Evolutionary conservation across 139 green algal genomes (phyloP).

Genomic region (Chlamydomonas sphaeroides): DNA sequence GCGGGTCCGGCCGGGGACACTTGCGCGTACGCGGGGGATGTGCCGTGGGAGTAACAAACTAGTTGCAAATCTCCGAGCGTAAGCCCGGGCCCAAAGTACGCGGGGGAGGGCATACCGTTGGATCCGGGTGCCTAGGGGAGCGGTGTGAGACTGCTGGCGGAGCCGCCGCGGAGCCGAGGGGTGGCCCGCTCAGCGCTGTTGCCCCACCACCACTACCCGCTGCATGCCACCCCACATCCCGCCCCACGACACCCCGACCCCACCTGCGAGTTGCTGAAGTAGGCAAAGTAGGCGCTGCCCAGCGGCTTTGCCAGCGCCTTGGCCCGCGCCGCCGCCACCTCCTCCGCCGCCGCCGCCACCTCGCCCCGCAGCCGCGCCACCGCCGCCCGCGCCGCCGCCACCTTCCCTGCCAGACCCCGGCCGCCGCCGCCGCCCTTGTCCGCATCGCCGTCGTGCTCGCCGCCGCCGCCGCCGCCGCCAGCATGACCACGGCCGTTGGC

Average conservation of each 20-base stretch:
- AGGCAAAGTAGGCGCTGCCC: slow-evolving; percentile 10
- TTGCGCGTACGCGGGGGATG: no score
- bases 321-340: background rate
- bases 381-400: background rate
- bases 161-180: no score
- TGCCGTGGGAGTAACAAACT: no score
- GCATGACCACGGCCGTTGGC: background rate
- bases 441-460: background rate
- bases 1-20: no score
- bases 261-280: slow-evolving; percentile 25
- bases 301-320: background rate
- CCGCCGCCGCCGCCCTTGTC: no score
- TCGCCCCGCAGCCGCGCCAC: background rate
- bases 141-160: no score
- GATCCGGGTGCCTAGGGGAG: background rate
- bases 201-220: background rate
- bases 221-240: background rate
- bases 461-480: background rate
- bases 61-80: no score
- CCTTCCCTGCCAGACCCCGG: no score
- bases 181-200: background rate
- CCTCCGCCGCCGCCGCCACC: background rate
- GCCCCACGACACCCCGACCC: background rate
- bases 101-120: background rate
- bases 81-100: background rate